Evolutionary conservation across 2,329 filamentous ascomycete genomes (phyloP), one percentile per base, ranked within the genome.

Genomic region (Monilinia laxa): DNA sequence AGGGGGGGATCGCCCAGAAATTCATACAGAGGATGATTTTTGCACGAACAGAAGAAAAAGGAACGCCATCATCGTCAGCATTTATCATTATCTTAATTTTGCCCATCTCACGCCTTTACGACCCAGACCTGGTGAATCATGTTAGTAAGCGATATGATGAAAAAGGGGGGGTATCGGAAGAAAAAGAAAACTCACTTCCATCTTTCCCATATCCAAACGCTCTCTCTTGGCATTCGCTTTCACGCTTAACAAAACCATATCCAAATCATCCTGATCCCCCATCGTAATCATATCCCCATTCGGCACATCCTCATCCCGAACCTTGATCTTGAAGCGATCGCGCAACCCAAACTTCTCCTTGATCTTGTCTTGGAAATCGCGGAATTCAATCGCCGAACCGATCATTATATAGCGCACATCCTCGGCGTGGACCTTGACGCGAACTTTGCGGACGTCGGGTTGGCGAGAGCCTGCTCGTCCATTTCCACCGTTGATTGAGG

Each of bases 351-450:
- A 97, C 79, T 99, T 99, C 70, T 93, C 90, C 57, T 90, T 85
- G 68, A 99, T 90, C 68, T 88, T 88, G 69, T 89, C 87, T 52
- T 90, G 87, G 55, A 99, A 87, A 68, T 94, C 91, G 7, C 84
- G 81, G 77, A 93, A 97, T 68, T 89, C 87, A 16, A 92, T 84
- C 2, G 86, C 85, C 0, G 88, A 81, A 10, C 86, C 86, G 64
- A 97, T 87, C 85, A 97, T 93, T 71, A 98, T 90, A 77, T 97
- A 97, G 68, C 96, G 88, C 42, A 93, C 95, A 75, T 99, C 95
- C 55, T 92, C 90, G 4, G 84, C 88, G 76, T 98, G 93, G 1
- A 97, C 93, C 81, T 99, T 99, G 77, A 97, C 88, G 49, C 93
- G 87, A 70, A 98, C 88, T 78, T 93, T 90, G 69, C 86, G 86